Evolutionary conservation across 1,284 basidiomycete genomes (phyloP).

Genomic region (Boletus holoroseus): DNA sequence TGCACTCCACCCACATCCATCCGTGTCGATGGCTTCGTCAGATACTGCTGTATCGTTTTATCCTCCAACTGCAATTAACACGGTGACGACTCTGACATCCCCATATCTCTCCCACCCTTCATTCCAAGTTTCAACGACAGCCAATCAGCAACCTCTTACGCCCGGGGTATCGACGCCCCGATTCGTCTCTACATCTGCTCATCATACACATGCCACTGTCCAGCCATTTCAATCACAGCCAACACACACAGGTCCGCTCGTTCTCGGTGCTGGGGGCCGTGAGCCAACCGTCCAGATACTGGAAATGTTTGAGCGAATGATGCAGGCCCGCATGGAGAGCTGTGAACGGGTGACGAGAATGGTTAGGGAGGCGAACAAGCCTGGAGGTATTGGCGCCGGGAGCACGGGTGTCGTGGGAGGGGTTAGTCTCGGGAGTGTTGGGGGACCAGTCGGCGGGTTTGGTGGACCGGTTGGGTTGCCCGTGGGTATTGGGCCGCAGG

Average conservation of each 20-base stretch:
- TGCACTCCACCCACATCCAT: slow-evolving; percentile 20
- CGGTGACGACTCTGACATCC: slow-evolving; percentile 24
- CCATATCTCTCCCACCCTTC: slow-evolving; percentile 31
- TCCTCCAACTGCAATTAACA: slow-evolving; percentile 27
- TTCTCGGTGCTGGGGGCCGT: slow-evolving; percentile 28
- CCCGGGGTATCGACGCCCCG: slow-evolving; percentile 14
- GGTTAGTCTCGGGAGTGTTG: slow-evolving; percentile 19
- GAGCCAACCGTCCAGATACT: slow-evolving; percentile 52
- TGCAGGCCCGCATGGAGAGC: slow-evolving; percentile 69
- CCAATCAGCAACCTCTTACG: slow-evolving; percentile 15
- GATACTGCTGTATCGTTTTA: slow-evolving; percentile 22
- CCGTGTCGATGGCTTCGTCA: slow-evolving; percentile 15
- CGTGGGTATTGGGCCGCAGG: slow-evolving; percentile 24
- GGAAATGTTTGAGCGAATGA: slow-evolving; percentile 63
- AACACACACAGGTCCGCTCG: slow-evolving; percentile 20
- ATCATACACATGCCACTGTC: slow-evolving; percentile 6
- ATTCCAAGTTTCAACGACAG: slow-evolving; percentile 23
- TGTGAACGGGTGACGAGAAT: slow-evolving; percentile 59
- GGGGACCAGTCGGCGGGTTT: slow-evolving; percentile 31
- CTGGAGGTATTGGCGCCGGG: slow-evolving; percentile 15
- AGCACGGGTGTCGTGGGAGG: slow-evolving; percentile 10
- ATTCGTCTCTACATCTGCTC: slow-evolving; percentile 17
- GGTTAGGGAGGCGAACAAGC: slow-evolving; percentile 45
- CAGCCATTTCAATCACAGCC: slow-evolving; percentile 19
- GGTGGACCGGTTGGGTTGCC: slow-evolving; percentile 28